Percentiles rank a stretch among this genome's conserved stretches.
These are phyloP conservation scores for Tylopilus subfusipes DNA, from an alignment of 768 basidiomycete species.

Conservation along the genomic window DNA sequence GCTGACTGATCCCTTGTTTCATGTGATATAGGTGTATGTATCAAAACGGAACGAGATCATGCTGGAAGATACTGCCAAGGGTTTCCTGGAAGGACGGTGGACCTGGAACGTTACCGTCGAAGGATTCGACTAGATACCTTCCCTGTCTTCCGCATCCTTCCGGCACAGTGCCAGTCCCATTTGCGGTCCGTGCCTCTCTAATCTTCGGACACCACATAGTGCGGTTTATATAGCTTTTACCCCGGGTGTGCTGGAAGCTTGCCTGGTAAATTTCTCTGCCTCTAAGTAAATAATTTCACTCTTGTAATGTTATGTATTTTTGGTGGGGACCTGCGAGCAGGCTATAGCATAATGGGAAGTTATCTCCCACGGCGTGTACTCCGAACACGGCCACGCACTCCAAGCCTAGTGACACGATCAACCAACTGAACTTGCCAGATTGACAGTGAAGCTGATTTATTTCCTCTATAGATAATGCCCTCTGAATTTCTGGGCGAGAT, in stretches of 20 bases:
- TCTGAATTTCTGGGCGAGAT: too few species aligned
- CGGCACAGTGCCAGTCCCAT: not conserved
- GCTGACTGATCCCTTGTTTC: not conserved
- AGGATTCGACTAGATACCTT: slow-evolving; percentile 53
- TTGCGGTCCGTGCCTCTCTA: not conserved
- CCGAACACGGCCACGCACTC: too few species aligned
- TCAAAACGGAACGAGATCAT: slow-evolving; percentile 95
- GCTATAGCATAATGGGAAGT: not conserved
- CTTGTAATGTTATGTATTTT: slow-evolving; percentile 15
- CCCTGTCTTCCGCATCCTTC: not conserved
- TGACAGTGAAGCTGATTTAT: too few species aligned
- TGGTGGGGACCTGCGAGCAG: not conserved
- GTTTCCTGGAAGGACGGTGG: slow-evolving; percentile 86
- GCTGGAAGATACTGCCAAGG: slow-evolving; percentile 89
- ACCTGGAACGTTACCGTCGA: slow-evolving; percentile 71
- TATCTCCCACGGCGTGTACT: not conserved
- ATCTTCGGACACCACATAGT: slow-evolving; percentile 1
- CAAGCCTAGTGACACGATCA: too few species aligned
- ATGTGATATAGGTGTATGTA: slow-evolving; percentile 71
- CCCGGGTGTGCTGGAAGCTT: slow-evolving; percentile 2
- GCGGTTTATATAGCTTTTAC: not conserved
- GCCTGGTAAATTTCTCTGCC: not conserved
- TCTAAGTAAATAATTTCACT: not conserved
- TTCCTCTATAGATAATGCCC: too few species aligned
- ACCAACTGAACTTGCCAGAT: too few species aligned